Percentiles rank a stretch among this genome's conserved stretches.
Evolutionary conservation across 1,284 basidiomycete species (phyloP).

Genomic region (Austroboletus novae-zelandiae): DNA sequence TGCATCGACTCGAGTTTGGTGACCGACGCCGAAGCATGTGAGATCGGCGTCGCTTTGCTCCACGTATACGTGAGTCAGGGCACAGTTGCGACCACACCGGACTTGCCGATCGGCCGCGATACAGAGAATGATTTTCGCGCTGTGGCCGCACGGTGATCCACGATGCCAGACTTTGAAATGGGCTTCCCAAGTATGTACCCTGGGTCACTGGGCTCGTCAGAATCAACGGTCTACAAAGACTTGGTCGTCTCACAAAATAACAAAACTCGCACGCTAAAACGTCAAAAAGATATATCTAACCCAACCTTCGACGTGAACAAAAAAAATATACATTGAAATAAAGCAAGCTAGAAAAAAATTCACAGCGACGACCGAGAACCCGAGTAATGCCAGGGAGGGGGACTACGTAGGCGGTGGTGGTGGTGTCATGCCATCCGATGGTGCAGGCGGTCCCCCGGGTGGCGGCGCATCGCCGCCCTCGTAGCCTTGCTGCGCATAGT

Average conservation of each 20-base stretch:
- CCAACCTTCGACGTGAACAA: neutral
- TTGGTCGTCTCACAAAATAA: too few species aligned
- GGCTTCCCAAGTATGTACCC: too few species aligned
- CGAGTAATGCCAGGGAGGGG: neutral
- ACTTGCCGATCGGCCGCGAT: neutral
- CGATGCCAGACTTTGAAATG: too few species aligned
- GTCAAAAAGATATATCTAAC: too few species aligned
- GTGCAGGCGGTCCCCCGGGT: constrained; percentile 34
- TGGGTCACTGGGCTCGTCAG: too few species aligned
- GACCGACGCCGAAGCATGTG: too few species aligned
- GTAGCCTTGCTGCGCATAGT: constrained; percentile 53
- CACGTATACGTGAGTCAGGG: too few species aligned
- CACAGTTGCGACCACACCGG: too few species aligned
- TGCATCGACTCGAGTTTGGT: too few species aligned
- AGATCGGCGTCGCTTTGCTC: too few species aligned
- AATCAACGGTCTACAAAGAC: too few species aligned
- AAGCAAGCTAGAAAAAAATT: constrained; percentile 29
- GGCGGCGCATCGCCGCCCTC: constrained; percentile 25
- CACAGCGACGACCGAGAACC: constrained; percentile 14
- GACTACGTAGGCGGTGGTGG: constrained; percentile 27
- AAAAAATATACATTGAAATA: constrained; percentile 32
- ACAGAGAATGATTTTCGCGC: neutral
- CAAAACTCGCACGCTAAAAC: too few species aligned
- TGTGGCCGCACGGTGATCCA: neutral
- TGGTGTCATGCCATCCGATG: constrained; percentile 15